Evolutionary conservation across 2,329 filamentous ascomycete species (phyloP).

Genomic region (Acrodontium crateriforme): DNA sequence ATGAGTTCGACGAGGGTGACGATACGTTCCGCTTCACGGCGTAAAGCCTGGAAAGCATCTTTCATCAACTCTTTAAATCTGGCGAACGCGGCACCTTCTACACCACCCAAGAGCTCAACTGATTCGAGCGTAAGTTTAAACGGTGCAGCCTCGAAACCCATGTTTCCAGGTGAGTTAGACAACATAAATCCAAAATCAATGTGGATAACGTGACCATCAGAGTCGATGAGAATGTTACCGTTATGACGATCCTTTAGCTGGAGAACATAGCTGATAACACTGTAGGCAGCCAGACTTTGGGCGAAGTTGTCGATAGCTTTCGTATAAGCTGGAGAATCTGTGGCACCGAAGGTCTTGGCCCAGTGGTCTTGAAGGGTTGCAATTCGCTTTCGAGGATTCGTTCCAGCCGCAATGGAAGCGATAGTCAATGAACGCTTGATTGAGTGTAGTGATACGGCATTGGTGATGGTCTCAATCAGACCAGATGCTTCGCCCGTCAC

Average conservation of each 20-base stretch:
- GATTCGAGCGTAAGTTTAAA: slow-evolving; percentile 82
- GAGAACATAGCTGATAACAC: slow-evolving; percentile 69
- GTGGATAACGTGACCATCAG: slow-evolving; percentile 73
- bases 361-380: slow-evolving; percentile 74
- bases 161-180: slow-evolving; percentile 70
- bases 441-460: slow-evolving; percentile 75
- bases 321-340: slow-evolving; percentile 54
- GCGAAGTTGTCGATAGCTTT: slow-evolving; percentile 68
- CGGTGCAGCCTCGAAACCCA: slow-evolving; percentile 74
- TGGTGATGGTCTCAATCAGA: slow-evolving; percentile 77
- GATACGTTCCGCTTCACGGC: slow-evolving; percentile 65
- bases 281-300: slow-evolving; percentile 70
- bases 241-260: slow-evolving; percentile 81
- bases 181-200: slow-evolving; percentile 88
- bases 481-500: slow-evolving; percentile 76
- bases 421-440: slow-evolving; percentile 71
- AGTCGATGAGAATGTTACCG: slow-evolving; percentile 74
- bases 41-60: slow-evolving; percentile 67
- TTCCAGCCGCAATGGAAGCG: slow-evolving; percentile 56
- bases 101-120: slow-evolving; percentile 65
- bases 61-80: slow-evolving; percentile 71
- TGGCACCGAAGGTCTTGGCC: slow-evolving; percentile 59
- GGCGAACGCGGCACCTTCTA: slow-evolving; percentile 55
- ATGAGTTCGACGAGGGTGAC: slow-evolving; percentile 75
- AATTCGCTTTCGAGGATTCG: slow-evolving; percentile 62